A percentile compares a stretch with the other conserved stretches of the same genome.
These are phyloP conservation scores for Stemphylium beticola DNA, from an alignment of 2,329 filamentous ascomycete species.

Conservation along the genomic window DNA sequence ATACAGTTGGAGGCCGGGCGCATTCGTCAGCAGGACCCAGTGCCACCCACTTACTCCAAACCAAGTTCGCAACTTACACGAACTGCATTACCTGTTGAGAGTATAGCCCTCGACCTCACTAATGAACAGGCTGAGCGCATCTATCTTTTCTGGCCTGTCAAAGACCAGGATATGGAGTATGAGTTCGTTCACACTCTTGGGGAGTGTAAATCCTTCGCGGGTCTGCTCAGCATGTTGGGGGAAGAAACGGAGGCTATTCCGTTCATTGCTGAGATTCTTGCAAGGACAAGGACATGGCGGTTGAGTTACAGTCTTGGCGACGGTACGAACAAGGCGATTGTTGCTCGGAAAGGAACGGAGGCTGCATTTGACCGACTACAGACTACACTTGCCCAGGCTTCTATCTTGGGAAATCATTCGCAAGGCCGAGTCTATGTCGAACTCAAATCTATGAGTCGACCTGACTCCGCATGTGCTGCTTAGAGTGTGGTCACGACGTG, in stretches of 20 bases:
- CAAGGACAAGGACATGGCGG: conserved; percentile 12
- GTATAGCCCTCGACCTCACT: conserved; percentile 5
- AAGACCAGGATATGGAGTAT: conserved; percentile 9
- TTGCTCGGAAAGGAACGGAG: conserved; percentile 12
- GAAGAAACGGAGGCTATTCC: conserved; percentile 9
- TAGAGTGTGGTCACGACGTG: background rate
- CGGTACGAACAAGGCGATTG: conserved; percentile 10
- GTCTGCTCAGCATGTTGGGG: conserved; percentile 6
- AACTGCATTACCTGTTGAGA: background rate
- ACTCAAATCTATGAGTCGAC: conserved; percentile 4
- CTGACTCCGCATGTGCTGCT: background rate
- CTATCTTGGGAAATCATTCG: background rate
- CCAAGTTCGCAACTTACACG: background rate
- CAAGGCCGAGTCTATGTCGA: conserved; percentile 6
- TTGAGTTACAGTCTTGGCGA: conserved; percentile 12
- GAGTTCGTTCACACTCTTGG: conserved; percentile 10
- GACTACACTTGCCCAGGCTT: conserved; percentile 5
- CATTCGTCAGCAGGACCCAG: background rate
- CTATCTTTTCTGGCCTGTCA: conserved; percentile 13
- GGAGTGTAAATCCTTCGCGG: conserved; percentile 15
- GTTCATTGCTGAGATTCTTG: conserved; percentile 3
- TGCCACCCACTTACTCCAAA: background rate
- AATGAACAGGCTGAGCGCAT: conserved; percentile 15
- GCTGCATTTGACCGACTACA: conserved; percentile 17
- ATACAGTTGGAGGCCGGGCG: background rate